Percentiles rank a stretch among this genome's conserved stretches.
These are phyloP conservation scores for Asparagopsis taxiformis DNA, from an alignment of 31 red algal species.

Conservation along the genomic window DNA sequence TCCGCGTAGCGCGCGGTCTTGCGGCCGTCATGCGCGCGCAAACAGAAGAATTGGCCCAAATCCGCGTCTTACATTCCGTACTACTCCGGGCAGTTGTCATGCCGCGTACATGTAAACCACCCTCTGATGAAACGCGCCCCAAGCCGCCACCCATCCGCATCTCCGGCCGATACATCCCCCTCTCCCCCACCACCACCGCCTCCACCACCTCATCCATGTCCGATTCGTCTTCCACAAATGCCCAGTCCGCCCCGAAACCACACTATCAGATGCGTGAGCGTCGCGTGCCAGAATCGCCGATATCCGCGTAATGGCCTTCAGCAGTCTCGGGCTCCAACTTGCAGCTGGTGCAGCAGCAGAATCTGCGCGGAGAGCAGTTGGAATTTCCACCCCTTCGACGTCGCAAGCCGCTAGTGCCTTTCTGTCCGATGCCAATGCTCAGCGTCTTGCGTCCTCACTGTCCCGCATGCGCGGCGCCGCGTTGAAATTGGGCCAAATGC, in stretches of 20 bases:
- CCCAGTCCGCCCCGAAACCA: slow-evolving; percentile 2
- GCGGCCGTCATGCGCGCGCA: too few species aligned
- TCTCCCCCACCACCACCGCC: too few species aligned
- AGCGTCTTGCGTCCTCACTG: slow-evolving; percentile 62
- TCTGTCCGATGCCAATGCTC: slow-evolving; percentile 62
- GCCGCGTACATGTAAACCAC: too few species aligned
- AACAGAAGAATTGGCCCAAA: too few species aligned
- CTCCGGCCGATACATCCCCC: too few species aligned
- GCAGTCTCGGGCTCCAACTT: slow-evolving; percentile 17
- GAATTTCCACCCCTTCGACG: too few species aligned
- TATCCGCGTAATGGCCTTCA: slow-evolving; percentile 44
- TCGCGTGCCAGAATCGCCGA: slow-evolving; percentile 30
- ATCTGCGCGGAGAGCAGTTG: slow-evolving; percentile 6
- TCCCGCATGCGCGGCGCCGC: slow-evolving; percentile 84
- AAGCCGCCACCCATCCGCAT: too few species aligned
- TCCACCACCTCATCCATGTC: background rate
- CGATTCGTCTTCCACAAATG: slow-evolving; percentile 4
- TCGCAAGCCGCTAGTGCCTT: slow-evolving; percentile 23
- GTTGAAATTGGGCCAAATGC: slow-evolving; percentile 86
- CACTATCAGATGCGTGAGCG: slow-evolving; percentile 12
- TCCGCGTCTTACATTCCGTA: too few species aligned
- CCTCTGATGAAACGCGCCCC: too few species aligned
- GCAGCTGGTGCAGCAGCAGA: slow-evolving; percentile 36
- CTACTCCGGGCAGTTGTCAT: too few species aligned
- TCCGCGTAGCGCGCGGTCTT: too few species aligned